These are phyloP conservation scores for Alectoria sarmentosa DNA, from an alignment of 495 filamentous ascomycete species.

Conservation along the genomic window DNA sequence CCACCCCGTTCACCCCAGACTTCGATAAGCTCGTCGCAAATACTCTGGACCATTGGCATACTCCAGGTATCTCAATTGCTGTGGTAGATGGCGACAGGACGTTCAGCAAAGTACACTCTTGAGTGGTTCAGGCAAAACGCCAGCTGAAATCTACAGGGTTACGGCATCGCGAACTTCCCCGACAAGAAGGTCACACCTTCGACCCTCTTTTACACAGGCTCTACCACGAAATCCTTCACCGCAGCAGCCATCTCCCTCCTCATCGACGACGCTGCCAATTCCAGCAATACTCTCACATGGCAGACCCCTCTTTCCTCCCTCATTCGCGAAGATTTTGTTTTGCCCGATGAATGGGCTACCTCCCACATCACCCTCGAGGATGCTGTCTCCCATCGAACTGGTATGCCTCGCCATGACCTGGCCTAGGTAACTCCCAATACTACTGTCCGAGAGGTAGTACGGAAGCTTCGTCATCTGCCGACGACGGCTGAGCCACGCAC, in stretches of 20 bases:
- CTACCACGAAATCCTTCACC: slow-evolving; percentile 53
- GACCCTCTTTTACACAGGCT: slow-evolving; percentile 37
- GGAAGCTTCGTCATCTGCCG: slow-evolving; percentile 40
- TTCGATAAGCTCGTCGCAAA: slow-evolving; percentile 36
- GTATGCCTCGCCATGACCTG: slow-evolving; percentile 41
- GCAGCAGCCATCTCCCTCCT: slow-evolving; percentile 42
- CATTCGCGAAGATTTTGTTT: slow-evolving; percentile 48
- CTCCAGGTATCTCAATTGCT: slow-evolving; percentile 45
- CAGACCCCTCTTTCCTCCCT: slow-evolving; percentile 42
- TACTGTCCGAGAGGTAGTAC: slow-evolving; percentile 30
- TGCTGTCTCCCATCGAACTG: slow-evolving; percentile 44
- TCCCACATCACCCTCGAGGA: slow-evolving; percentile 45
- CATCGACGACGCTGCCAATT: slow-evolving; percentile 35
- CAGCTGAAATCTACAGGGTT: slow-evolving; percentile 36
- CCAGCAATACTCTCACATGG: slow-evolving; percentile 37
- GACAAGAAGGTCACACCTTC: slow-evolving; percentile 39
- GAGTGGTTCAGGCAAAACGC: not conserved
- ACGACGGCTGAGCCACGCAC: slow-evolving; percentile 35
- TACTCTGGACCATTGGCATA: slow-evolving; percentile 40
- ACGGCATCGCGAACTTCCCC: slow-evolving; percentile 39
- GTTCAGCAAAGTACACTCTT: slow-evolving; percentile 37
- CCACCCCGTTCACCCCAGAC: slow-evolving; percentile 28
- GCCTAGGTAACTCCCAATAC: slow-evolving; percentile 25
- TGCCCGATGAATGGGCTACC: slow-evolving; percentile 39
- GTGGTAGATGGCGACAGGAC: slow-evolving; percentile 40